Conservation (phyloP, 805 yeast species). For the Candida sithepensis region DNA sequence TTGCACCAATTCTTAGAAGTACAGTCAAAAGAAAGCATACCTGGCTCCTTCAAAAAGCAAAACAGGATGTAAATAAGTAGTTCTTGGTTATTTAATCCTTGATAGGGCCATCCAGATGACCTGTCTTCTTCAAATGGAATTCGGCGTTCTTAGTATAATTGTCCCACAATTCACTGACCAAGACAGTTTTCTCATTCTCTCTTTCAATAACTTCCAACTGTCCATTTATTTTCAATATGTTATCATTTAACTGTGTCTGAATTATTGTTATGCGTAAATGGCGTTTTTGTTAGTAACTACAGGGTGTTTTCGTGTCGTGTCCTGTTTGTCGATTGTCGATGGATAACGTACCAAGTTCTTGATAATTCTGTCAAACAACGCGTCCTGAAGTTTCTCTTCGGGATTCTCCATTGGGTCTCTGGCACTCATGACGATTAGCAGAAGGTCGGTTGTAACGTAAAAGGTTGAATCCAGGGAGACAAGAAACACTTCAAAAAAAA, state of each 20-base stretch:
- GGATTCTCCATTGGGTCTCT: conserved; percentile 68
- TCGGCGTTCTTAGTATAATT: conserved; percentile 68
- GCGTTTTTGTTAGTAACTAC: no score
- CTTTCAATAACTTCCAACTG: conserved; percentile 58
- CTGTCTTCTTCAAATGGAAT: conserved; percentile 65
- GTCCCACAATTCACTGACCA: conserved; percentile 76
- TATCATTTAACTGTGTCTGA: conserved; percentile 68
- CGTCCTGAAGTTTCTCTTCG: conserved; percentile 76
- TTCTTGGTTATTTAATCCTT: conserved; percentile 6
- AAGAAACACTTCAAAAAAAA: no score
- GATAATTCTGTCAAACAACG: conserved; percentile 70
- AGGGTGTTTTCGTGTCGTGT: conserved; percentile 2
- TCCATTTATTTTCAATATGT: conserved; percentile 60
- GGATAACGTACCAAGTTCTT: conserved; percentile 59
- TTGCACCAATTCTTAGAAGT: no score
- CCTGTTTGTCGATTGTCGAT: neutral
- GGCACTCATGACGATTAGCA: conserved; percentile 1
- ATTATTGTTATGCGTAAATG: neutral
- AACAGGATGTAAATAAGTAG: neutral
- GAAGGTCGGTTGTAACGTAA: no score
- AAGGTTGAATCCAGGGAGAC: neutral
- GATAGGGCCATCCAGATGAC: conserved; percentile 42
- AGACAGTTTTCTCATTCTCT: conserved; percentile 64
- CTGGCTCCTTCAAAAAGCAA: neutral
- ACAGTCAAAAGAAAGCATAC: no score